Percentiles rank a stretch among this genome's conserved stretches.
Conservation (phyloP, 2,329 filamentous ascomycete species). For the Annulohypoxylon truncatum region DNA sequence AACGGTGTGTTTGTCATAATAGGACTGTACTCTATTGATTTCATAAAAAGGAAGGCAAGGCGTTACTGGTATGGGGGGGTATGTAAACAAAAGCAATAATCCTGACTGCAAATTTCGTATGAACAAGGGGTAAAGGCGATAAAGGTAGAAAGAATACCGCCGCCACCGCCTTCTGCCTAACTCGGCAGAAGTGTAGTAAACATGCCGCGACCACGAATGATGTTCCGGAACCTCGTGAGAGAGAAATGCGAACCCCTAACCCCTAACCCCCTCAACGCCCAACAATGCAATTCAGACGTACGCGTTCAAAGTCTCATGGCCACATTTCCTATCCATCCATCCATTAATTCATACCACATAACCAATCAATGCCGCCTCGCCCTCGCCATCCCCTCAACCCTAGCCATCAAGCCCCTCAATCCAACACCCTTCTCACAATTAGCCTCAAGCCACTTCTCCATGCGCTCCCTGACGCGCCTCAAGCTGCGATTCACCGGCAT, state of each 20-base stretch:
- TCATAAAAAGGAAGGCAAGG: slow-evolving; percentile 15
- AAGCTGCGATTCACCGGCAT: slow-evolving; percentile 81
- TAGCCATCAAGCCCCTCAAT: slow-evolving; percentile 76
- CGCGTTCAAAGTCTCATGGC: neutral
- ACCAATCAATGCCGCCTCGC: slow-evolving; percentile 19
- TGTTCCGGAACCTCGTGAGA: neutral
- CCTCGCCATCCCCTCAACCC: slow-evolving; percentile 62
- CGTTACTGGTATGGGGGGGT: slow-evolving; percentile 24
- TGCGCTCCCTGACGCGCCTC: slow-evolving; percentile 74
- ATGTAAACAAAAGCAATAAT: slow-evolving; percentile 28
- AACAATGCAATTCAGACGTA: slow-evolving; percentile 11
- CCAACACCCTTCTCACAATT: slow-evolving; percentile 86
- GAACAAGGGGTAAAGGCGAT: neutral
- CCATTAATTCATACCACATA: neutral
- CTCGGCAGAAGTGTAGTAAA: neutral
- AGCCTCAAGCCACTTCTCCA: slow-evolving; percentile 84
- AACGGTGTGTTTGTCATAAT: neutral
- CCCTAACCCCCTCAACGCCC: slow-evolving; percentile 24
- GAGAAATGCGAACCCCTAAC: neutral
- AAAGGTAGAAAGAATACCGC: neutral
- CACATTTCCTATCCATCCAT: neutral
- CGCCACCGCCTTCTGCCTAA: neutral
- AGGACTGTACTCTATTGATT: slow-evolving; percentile 18
- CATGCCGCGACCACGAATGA: neutral
- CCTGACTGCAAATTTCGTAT: slow-evolving; percentile 2